These are phyloP conservation scores for Tulasnella sp. DNA, from an alignment of 768 basidiomycete species.

Conservation along the genomic window DNA sequence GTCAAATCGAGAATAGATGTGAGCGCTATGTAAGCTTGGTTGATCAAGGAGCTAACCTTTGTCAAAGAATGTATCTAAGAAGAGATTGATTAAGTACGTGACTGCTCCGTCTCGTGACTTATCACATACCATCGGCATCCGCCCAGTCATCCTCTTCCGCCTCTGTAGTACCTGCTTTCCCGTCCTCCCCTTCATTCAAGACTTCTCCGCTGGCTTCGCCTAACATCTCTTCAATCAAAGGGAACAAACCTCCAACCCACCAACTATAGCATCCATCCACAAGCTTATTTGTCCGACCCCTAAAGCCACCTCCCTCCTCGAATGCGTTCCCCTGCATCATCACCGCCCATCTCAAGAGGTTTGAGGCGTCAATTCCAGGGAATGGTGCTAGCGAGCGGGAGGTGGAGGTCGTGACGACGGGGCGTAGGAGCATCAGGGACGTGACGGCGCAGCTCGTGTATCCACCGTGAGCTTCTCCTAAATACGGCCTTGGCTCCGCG, in stretches of 20 bases:
- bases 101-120: background rate
- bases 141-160: conserved; percentile 59
- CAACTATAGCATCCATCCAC: conserved; percentile 99
- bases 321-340: conserved; percentile 77
- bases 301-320: conserved; percentile 88
- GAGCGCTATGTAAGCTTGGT: background rate
- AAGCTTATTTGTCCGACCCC: conserved; percentile 94
- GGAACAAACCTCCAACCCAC: conserved; percentile 95
- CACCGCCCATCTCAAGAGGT: conserved; percentile 36
- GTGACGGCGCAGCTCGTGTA: conserved; percentile 95
- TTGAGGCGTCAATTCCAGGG: conserved; percentile 31
- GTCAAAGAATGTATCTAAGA: conserved; percentile 57
- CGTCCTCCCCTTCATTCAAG: conserved; percentile 30
- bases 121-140: conserved; percentile 65
- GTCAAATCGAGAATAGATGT: background rate
- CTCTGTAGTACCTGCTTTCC: conserved; percentile 11
- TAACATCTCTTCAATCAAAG: conserved; percentile 62
- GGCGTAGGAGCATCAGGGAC: conserved; percentile 75
- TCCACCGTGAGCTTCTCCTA: conserved; percentile 97
- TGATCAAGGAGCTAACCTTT: conserved; percentile 43
- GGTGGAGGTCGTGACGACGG: conserved; percentile 45
- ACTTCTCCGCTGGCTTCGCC: conserved; percentile 36
- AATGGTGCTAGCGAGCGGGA: background rate
- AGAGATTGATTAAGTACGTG: conserved; percentile 34
- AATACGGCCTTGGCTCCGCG: conserved; percentile 60